phyloP scores from a whole-genome alignment of 2,329 filamentous ascomycete genomes.

The Monilinia fructicola region DNA sequence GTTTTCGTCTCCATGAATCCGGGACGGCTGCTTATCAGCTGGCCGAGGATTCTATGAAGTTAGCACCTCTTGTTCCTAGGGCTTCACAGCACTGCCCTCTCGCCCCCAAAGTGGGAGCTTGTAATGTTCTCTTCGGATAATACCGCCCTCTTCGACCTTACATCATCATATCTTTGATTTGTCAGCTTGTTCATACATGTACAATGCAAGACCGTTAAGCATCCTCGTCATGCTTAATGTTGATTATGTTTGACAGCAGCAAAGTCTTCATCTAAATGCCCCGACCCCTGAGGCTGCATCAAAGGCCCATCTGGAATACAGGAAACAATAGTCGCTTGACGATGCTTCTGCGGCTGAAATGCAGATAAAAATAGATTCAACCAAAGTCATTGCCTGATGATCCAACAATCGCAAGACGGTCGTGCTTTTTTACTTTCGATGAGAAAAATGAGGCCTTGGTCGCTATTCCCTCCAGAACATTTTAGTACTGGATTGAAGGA shows the following conservation, averaged over 20 bases:
- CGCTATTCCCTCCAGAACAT: not conserved
- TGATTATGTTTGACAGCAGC: not conserved
- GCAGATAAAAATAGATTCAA: not conserved
- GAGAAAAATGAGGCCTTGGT: not conserved
- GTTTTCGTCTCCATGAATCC: slow-evolving; percentile 9
- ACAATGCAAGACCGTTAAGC: slow-evolving; percentile 1
- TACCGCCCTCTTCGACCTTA: not conserved
- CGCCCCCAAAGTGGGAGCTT: not conserved
- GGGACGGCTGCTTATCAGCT: not conserved
- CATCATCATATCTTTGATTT: not conserved
- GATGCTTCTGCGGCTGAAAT: slow-evolving; percentile 3
- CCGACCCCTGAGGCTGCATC: not conserved
- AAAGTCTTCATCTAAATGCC: not conserved
- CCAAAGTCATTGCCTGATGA: not conserved
- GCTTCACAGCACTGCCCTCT: not conserved
- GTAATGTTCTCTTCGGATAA: not conserved
- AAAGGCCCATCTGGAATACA: not conserved
- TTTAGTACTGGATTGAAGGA: not conserved
- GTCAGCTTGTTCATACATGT: not conserved
- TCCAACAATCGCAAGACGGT: not conserved
- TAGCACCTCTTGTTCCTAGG: not conserved
- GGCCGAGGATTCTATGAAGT: not conserved
- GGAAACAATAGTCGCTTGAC: not conserved
- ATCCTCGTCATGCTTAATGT: not conserved
- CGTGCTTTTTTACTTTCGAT: not conserved